These are phyloP conservation scores for Macaranga tanarius DNA, from an alignment of 441 rosid species.

Conservation along the genomic window DNA sequence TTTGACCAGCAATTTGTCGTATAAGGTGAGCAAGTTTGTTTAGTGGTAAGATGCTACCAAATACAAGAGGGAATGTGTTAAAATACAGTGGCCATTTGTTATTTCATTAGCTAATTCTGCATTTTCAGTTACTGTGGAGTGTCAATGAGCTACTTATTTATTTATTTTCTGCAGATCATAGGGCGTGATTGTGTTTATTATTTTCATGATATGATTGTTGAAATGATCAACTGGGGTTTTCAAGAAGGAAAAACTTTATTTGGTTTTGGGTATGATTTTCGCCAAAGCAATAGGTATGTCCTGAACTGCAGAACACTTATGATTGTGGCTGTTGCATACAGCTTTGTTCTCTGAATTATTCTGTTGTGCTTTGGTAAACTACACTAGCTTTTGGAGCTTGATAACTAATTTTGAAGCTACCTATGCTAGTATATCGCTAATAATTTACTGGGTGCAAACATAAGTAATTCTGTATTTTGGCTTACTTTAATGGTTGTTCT, in stretches of 20 bases:
- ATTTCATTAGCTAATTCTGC: background rate
- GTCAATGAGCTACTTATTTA: background rate
- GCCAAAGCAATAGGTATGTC: conserved; percentile 89
- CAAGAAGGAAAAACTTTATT: conserved; percentile 91
- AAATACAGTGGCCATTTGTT: background rate
- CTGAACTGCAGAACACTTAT: background rate
- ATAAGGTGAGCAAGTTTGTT: too few species aligned
- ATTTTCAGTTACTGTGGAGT: conserved; percentile 2
- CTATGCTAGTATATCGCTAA: too few species aligned
- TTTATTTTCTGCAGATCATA: conserved; percentile 49
- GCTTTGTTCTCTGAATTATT: background rate
- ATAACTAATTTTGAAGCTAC: background rate
- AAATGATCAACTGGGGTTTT: conserved; percentile 93
- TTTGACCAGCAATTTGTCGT: background rate
- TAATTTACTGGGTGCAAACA: background rate
- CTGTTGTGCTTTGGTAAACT: background rate
- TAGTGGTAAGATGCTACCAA: too few species aligned
- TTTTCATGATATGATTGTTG: conserved; percentile 92
- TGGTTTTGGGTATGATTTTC: conserved; percentile 96
- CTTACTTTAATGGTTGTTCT: background rate
- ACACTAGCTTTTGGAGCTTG: background rate
- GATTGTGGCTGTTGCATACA: background rate
- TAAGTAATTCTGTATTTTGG: background rate
- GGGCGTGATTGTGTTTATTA: conserved; percentile 84
- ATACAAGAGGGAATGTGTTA: too few species aligned